Evolutionary conservation across 2,329 filamentous ascomycete genomes (phyloP).

Genomic region (Alternaria sp.): DNA sequence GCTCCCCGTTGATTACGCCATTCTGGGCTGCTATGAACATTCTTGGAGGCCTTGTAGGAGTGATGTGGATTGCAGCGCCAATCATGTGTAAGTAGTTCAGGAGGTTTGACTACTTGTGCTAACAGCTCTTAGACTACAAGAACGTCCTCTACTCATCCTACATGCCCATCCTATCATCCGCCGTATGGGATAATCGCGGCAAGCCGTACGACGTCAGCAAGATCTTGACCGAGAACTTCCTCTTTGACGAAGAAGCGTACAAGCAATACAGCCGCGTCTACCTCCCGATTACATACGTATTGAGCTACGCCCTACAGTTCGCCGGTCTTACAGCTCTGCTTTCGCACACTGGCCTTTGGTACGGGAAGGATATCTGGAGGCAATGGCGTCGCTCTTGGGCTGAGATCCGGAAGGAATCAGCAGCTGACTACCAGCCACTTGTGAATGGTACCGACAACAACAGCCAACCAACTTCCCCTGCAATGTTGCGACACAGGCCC

Average conservation of each 20-base stretch:
- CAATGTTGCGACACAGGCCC: constrained; percentile 22
- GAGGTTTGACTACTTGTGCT: not conserved
- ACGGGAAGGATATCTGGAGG: constrained; percentile 79
- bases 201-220: constrained; percentile 80
- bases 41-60: constrained; percentile 76
- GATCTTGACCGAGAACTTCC: constrained; percentile 77
- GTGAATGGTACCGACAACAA: constrained; percentile 44
- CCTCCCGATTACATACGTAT: constrained; percentile 83
- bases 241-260: constrained; percentile 80
- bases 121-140: constrained; percentile 63
- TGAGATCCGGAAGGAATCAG: constrained; percentile 59
- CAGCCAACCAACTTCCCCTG: constrained; percentile 26
- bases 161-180: constrained; percentile 83
- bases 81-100: constrained; percentile 63
- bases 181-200: constrained; percentile 85
- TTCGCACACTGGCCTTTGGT: constrained; percentile 83
- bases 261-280: constrained; percentile 83
- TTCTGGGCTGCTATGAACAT: constrained; percentile 90
- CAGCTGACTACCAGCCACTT: constrained; percentile 44
- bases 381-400: constrained; percentile 75
- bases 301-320: constrained; percentile 87
- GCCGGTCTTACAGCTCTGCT: constrained; percentile 79
- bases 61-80: constrained; percentile 85
- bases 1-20: constrained; percentile 80
- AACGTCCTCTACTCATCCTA: constrained; percentile 83